phyloP scores from a whole-genome alignment of 768 basidiomycete species.

The Hericium coralloides region DNA sequence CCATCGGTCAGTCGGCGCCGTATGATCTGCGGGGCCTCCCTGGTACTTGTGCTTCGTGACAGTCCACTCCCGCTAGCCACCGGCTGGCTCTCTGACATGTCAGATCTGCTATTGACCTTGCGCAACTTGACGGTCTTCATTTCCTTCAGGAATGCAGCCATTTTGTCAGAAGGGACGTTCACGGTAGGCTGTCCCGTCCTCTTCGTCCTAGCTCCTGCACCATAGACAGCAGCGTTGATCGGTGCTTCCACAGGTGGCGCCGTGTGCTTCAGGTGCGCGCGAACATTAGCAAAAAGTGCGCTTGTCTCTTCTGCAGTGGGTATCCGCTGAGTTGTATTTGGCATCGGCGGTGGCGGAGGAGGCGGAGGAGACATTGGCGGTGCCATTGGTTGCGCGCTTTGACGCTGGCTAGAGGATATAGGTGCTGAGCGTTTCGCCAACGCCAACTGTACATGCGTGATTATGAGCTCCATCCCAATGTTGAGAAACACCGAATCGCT shows the following conservation, averaged over 20 bases:
- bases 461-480: not conserved
- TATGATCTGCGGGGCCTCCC: not conserved
- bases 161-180: constrained; percentile 71
- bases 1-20: not conserved
- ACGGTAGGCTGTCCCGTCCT: constrained; percentile 57
- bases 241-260: constrained; percentile 54
- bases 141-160: constrained; percentile 74
- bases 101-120: constrained; percentile 36
- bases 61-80: too few relatives aligned
- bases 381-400: constrained; percentile 4
- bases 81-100: constrained; percentile 7
- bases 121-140: constrained; percentile 67
- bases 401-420: not conserved
- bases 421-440: constrained; percentile 3
- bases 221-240: constrained; percentile 37
- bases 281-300: constrained; percentile 44
- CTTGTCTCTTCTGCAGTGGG: constrained; percentile 21
- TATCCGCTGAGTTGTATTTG: not conserved
- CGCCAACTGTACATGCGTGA: not conserved
- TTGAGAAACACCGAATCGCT: not conserved
- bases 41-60: not conserved
- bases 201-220: constrained; percentile 21
- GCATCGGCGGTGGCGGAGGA: not conserved
- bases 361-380: constrained; percentile 15
- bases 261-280: constrained; percentile 57